Base-by-base conservation (phyloP, 78 protist genomes). In the Acrasis kona region DNA sequence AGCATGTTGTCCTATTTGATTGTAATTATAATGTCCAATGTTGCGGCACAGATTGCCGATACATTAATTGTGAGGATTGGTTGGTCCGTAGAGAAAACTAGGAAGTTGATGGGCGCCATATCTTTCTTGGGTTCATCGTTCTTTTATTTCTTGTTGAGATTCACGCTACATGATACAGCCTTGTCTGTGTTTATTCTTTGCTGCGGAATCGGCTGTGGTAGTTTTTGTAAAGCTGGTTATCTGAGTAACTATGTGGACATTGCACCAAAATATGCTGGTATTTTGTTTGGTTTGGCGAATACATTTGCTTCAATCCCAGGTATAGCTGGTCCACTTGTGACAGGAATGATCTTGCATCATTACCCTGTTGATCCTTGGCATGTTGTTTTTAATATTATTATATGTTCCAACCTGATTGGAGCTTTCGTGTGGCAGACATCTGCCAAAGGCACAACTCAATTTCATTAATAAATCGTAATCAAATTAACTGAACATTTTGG, bases 261-360 rank as follows among this genome's bases (percentile, higher is more conserved):
- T 30, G 83, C 83, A n/a, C 83, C 83, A 5, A 27, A 70, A 19
- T 69, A 37, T 34, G 74, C 83, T n/a, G 73, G 76, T 39, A 40
- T 65, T 10, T 27, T 57, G 28, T 39, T 65, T 1, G 73, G 76
- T 34, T 37, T 78, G 10, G n/a, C 42, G 31, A 78, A 78, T 58
- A 69, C 83, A 7, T 5, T 29, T 1, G 83, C 50, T 3, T 64
- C 83, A 8, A 19, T 78, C 8, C 72, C 83, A 40, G 83, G 83
- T 40, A 27, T 4, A 34, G 19, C 9, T 1, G 75, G 66, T n/a
- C n/a, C n/a, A n/a, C n/a, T n/a, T n/a, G n/a, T n/a, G n/a, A n/a
- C n/a, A n/a, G n/a, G n/a, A n/a, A n/a, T n/a, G n/a, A n/a, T n/a
- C n/a, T n/a, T n/a, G n/a, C n/a, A n/a, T n/a, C n/a, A n/a, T n/a